These are phyloP conservation scores for Tuber umbilicatum DNA, from an alignment of 495 filamentous ascomycete species.

Conservation along the genomic window DNA sequence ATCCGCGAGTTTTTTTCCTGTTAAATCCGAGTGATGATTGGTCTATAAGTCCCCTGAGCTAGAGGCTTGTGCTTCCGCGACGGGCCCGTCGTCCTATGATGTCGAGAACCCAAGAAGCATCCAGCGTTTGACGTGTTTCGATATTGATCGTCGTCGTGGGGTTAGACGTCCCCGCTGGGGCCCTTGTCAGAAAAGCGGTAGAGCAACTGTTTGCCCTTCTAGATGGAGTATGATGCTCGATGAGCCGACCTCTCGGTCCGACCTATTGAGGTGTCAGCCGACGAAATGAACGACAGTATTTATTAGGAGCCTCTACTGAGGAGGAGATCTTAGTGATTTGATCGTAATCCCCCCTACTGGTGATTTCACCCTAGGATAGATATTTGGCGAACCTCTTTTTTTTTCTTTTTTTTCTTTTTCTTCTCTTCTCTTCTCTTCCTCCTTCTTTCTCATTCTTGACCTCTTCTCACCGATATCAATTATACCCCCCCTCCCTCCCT, in stretches of 20 bases:
- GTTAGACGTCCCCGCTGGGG: not conserved
- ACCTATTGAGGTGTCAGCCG: constrained; percentile 1
- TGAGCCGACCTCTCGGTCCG: not conserved
- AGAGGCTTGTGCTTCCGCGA: not conserved
- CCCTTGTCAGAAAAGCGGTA: not conserved
- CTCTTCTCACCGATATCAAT: not conserved
- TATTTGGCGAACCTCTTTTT: not conserved
- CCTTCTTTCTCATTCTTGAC: not conserved
- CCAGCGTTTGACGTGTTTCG: not conserved
- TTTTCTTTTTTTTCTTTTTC: not conserved
- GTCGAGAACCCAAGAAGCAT: not conserved
- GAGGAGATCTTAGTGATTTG: not conserved
- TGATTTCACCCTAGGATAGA: not conserved
- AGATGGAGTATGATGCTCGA: not conserved
- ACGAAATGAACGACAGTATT: not conserved
- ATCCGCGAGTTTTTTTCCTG: not conserved
- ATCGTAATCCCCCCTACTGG: not conserved
- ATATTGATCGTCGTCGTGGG: not conserved
- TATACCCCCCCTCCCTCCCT: not conserved
- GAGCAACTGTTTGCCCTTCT: not conserved
- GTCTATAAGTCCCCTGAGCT: not conserved
- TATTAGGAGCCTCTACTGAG: not conserved
- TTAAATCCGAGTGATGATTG: not conserved
- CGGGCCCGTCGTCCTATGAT: not conserved
- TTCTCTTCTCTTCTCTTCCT: not conserved